Evolutionary conservation across 1,284 basidiomycete species (phyloP), one percentile per base, ranked within the genome.

Genomic region (Rhodotorula sp.): DNA sequence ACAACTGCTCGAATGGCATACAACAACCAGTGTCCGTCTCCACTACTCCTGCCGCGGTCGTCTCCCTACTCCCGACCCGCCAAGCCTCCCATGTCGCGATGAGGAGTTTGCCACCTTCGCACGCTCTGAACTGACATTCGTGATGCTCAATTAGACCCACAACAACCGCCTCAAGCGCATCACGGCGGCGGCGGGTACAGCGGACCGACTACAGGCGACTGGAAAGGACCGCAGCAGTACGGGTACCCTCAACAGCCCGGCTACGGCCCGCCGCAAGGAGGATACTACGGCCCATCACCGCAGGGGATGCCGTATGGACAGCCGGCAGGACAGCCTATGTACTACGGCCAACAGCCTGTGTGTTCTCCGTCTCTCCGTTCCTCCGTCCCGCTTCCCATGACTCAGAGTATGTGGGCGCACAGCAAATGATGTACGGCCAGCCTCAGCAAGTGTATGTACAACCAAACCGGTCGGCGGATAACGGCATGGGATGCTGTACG

Each of bases 141-240:
- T 10, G 0, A 6, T n/a, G 40, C 18, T 26, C 34, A 2, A 4
- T 13, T 30, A 69, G 64, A 69, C 34, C 67, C 70, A 2, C 70
- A 72, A 48, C 68, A 69, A 24, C 70, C 70, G 13, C 70, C 61
- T 30, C 67, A 69, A 54, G 67, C 67, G 1, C 69, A 71, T 48
- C 15, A 44, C 15, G 40, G 40, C 40, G 40, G 40, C 40, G 40
- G 40, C 3, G 40, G 40, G 16, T 31, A 52, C 50, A 40, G 18
- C 28, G 55, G 59, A 16, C 30, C 48, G 31, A 37, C 24, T n/a
- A 57, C 55, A 20, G 54, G 58, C 24, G 65, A 56, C 26, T 63
- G 53, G 31, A 71, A 71, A 40, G 69, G 69, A 9, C 63, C 52
- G 37, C 68, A 69, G 56, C 61, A 65, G 56, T 69, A 69, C 48